Percentiles rank a stretch among this genome's conserved stretches.
These are phyloP conservation scores for Cutaneotrichosporon sp. DNA, from an alignment of 1,284 basidiomycete species.

Conservation along the genomic window DNA sequence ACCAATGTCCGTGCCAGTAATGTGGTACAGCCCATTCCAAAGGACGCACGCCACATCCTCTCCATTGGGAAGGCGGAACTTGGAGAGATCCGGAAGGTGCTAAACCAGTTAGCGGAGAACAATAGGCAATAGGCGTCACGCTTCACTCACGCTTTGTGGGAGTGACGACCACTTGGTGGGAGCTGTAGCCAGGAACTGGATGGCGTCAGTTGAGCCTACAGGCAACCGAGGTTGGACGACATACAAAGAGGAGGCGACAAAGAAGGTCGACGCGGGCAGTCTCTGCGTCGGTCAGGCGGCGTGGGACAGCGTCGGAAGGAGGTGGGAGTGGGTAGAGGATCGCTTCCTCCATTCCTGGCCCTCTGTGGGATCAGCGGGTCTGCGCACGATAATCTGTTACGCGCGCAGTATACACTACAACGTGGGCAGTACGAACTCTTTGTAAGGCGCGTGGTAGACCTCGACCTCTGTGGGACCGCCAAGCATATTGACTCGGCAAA, in stretches of 20 bases:
- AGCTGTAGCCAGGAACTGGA: conserved; percentile 73
- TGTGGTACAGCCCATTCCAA: conserved; percentile 84
- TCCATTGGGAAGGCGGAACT: conserved; percentile 76
- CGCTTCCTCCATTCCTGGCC: conserved; percentile 28
- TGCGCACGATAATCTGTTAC: conserved; percentile 8
- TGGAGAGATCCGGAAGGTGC: conserved; percentile 67
- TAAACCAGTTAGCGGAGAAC: conserved; percentile 29
- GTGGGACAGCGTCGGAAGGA: conserved; percentile 28
- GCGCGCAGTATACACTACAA: background rate
- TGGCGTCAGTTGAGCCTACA: conserved; percentile 14
- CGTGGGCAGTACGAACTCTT: conserved; percentile 22
- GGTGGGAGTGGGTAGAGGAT: conserved; percentile 30
- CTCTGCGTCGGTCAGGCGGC: conserved; percentile 37
- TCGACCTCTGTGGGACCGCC: conserved; percentile 29
- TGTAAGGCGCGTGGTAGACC: conserved; percentile 31
- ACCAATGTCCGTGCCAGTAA: conserved; percentile 72
- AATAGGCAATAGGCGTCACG: conserved; percentile 16
- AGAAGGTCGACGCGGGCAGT: conserved; percentile 41
- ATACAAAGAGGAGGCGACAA: conserved; percentile 50
- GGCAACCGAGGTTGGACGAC: conserved; percentile 16
- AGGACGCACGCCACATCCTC: conserved; percentile 86
- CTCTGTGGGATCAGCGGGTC: conserved; percentile 18
- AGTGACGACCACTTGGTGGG: conserved; percentile 50
- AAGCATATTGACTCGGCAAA: conserved; percentile 17
- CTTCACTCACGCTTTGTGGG: conserved; percentile 16